Conservation (phyloP, 2,329 filamentous ascomycete genomes). For the Dactylellina leptospora region DNA sequence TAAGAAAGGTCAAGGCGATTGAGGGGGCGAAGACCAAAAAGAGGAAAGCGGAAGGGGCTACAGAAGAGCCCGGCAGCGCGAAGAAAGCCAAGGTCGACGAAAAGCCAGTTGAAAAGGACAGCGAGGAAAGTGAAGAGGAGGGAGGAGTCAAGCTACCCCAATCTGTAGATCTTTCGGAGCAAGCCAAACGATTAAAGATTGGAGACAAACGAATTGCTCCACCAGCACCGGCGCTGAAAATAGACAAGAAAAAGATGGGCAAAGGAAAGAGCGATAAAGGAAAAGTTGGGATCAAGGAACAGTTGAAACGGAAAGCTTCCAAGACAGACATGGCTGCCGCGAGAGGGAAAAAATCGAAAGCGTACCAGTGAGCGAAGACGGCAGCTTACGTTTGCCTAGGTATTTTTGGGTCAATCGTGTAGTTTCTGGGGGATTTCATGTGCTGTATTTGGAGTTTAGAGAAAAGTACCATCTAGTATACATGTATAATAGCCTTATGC, state of each 20-base stretch:
- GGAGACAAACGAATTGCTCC: constrained; percentile 47
- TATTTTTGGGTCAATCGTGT: constrained; percentile 12
- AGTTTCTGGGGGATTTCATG: constrained; percentile 20
- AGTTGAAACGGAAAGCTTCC: constrained; percentile 46
- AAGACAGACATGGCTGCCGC: constrained; percentile 25
- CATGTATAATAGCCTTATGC: constrained; percentile 48
- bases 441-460: constrained; percentile 39
- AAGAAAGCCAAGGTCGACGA: constrained; percentile 54
- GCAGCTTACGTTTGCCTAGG: neutral
- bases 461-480: constrained; percentile 46
- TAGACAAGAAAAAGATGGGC: constrained; percentile 25
- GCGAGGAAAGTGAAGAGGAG: constrained; percentile 32
- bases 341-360: constrained; percentile 43
- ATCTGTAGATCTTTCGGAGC: constrained; percentile 44
- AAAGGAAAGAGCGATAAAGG: constrained; percentile 6
- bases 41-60: constrained; percentile 45
- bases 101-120: constrained; percentile 35
- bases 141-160: constrained; percentile 35
- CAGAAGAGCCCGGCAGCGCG: constrained; percentile 45
- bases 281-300: constrained; percentile 36
- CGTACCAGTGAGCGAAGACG: constrained; percentile 15
- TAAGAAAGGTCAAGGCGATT: constrained; percentile 20
- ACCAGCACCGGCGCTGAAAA: constrained; percentile 35
- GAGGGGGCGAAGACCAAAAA: constrained; percentile 46
- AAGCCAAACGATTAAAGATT: constrained; percentile 54